A percentile compares a stretch with the other conserved stretches of the same genome.
Evolutionary conservation across 805 yeast species (phyloP).

Genomic region (Spathaspora hagerdaliae): DNA sequence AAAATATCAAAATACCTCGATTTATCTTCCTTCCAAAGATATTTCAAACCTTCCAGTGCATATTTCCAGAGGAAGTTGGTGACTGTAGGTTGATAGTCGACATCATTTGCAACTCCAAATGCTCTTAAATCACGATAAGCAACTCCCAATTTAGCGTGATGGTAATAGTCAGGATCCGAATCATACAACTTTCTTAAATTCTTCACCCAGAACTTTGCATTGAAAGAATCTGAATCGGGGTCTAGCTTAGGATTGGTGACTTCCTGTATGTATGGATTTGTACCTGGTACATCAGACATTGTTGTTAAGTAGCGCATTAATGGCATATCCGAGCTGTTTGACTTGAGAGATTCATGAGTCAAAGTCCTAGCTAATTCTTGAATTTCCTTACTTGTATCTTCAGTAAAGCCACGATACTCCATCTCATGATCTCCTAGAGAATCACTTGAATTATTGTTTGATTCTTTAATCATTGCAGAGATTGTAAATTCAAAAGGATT

Average conservation of each 20-base stretch:
- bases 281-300: conserved; percentile 50
- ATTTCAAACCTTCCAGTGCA: conserved; percentile 14
- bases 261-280: conserved; percentile 24
- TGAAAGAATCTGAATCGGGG: conserved; percentile 54
- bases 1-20: conserved; percentile 28
- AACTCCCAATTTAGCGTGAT: conserved; percentile 56
- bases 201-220: conserved; percentile 63
- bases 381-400: conserved; percentile 26
- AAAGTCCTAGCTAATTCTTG: conserved; percentile 42
- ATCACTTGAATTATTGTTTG: too few relatives aligned
- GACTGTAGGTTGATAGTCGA: conserved; percentile 63
- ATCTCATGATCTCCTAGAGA: too few relatives aligned
- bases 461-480: too few relatives aligned
- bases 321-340: conserved; percentile 9
- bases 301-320: conserved; percentile 35
- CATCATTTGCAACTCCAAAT: conserved; percentile 61
- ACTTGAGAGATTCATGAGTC: conserved; percentile 12
- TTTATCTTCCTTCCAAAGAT: conserved; percentile 17
- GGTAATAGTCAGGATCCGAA: conserved; percentile 59
- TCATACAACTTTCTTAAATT: conserved; percentile 52
- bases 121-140: conserved; percentile 57
- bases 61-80: conserved; percentile 35
- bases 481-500: too few relatives aligned
- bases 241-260: conserved; percentile 39
- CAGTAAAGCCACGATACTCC: conserved; percentile 28